A percentile compares a stretch with the other conserved stretches of the same genome.
phyloP scores from a whole-genome alignment of 495 filamentous ascomycete species.

The Astrothelium macrocarpum region DNA sequence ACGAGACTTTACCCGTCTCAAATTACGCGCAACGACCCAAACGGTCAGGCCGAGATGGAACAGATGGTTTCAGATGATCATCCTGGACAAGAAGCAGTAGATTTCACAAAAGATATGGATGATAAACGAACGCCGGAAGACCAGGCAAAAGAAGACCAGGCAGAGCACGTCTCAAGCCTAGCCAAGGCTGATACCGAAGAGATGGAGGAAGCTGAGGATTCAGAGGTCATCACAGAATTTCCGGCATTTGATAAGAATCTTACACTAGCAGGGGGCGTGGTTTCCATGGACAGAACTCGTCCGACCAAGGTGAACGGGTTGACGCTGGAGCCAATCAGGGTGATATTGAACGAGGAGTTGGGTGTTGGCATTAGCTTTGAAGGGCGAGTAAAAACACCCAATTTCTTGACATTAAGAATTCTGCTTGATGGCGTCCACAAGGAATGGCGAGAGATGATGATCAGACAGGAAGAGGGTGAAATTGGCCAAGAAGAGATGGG shows the following conservation, averaged over 20 bases:
- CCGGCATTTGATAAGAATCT: not conserved
- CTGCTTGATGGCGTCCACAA: not conserved
- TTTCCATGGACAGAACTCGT: not conserved
- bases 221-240: not conserved
- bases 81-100: not conserved
- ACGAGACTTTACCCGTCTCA: not conserved
- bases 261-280: not conserved
- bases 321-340: not conserved
- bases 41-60: not conserved
- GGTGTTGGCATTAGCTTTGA: not conserved
- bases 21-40: not conserved
- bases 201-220: not conserved
- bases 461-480: not conserved
- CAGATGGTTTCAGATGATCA: not conserved
- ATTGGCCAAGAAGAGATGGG: not conserved
- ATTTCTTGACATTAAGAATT: not conserved
- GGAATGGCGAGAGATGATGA: not conserved
- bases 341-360: not conserved
- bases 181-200: not conserved
- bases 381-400: not conserved
- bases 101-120: too few relatives aligned
- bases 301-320: not conserved
- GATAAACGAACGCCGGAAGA: too few relatives aligned
- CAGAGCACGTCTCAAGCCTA: not conserved
- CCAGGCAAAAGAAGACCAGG: not conserved